Conservation (phyloP, 2,329 filamentous ascomycete genomes). For the Cryphonectria naterciae region DNA sequence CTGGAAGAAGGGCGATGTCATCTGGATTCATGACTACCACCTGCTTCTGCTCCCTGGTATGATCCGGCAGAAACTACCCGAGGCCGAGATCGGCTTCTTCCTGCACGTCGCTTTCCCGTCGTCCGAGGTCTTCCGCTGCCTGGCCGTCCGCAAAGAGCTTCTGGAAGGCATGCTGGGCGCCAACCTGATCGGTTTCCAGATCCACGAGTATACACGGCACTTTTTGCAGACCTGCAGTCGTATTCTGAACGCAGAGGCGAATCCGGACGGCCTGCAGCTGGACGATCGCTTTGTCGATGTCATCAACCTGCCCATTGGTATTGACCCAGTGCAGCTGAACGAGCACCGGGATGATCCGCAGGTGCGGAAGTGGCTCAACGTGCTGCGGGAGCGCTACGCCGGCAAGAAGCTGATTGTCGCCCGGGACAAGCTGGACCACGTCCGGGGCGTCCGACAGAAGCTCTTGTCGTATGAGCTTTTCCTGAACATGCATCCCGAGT, state of each 20-base stretch:
- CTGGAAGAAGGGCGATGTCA: slow-evolving; percentile 90
- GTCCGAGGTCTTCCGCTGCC: slow-evolving; percentile 91
- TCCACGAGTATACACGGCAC: slow-evolving; percentile 88
- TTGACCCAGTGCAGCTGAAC: slow-evolving; percentile 78
- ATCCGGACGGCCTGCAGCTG: slow-evolving; percentile 82
- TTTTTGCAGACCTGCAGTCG: slow-evolving; percentile 96
- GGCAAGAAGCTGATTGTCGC: slow-evolving; percentile 91
- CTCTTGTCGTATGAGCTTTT: slow-evolving; percentile 91
- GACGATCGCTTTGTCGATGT: slow-evolving; percentile 95
- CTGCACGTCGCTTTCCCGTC: slow-evolving; percentile 94
- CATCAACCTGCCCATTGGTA: slow-evolving; percentile 82
- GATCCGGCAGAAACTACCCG: slow-evolving; percentile 86
- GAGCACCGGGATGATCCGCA: slow-evolving; percentile 71
- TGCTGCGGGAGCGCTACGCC: slow-evolving; percentile 81
- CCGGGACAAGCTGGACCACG: slow-evolving; percentile 90
- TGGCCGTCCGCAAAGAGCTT: slow-evolving; percentile 83
- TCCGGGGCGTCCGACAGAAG: slow-evolving; percentile 92
- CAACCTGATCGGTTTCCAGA: slow-evolving; percentile 92
- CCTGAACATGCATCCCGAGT: slow-evolving; percentile 89
- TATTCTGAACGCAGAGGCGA: slow-evolving; percentile 86
- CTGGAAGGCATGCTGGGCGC: slow-evolving; percentile 92
- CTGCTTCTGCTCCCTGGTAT: slow-evolving; percentile 85
- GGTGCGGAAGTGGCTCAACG: slow-evolving; percentile 77
- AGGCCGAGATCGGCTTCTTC: slow-evolving; percentile 96
- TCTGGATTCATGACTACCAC: slow-evolving; percentile 98